Base-by-base conservation (phyloP, 495 filamentous ascomycete genomes). In the Penicillium canescens region DNA sequence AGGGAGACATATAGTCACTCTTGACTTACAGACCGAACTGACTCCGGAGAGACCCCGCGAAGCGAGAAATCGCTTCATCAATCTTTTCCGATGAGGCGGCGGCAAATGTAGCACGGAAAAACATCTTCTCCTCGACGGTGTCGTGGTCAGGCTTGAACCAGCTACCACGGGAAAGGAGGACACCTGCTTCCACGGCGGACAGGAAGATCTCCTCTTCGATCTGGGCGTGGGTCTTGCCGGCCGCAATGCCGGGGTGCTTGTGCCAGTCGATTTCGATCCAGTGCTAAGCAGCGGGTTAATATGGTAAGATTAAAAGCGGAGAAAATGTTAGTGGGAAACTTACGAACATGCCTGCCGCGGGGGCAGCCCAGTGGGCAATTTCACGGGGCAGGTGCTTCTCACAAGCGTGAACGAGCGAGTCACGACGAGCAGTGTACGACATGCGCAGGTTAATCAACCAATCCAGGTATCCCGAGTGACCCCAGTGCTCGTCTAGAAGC, bases 271-370 rank as follows among this genome's bases (percentile, higher is more conserved):
- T 74, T 49, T 86, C 78, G 34, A 98, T 76, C 94, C 94, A 97
- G 63, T 90, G 86, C 86, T 89, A 35, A 50, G 54, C 5, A 24
- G 9, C 43, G 24, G 48, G 56, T 63, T 47, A 62, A 60, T 61
- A 37, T 23, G 12, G 31, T 6, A 23, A 28, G 34, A 40, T 21
- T 6, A 35, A 34, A 42, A 56, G 52, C 28, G 54, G 42, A 14
- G 34, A n/a, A 51, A 26, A 20, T 31, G 52, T 7, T 3, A 36
- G 38, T 38, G 23, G 11, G 48, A 40, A 46, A 86, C 86, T 78
- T 72, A 91, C 88, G 80, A 98, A 98, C 94, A 98, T 98, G 64
- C 94, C 94, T n/a, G 94, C 92, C 34, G 80, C 78, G 3, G 94
- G 92, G 6, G 88, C 75, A 34, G 70, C 80, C 95, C 94, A 98